Evolutionary conservation across 768 basidiomycete species (phyloP).

Genomic region (Dendrothele bispora): DNA sequence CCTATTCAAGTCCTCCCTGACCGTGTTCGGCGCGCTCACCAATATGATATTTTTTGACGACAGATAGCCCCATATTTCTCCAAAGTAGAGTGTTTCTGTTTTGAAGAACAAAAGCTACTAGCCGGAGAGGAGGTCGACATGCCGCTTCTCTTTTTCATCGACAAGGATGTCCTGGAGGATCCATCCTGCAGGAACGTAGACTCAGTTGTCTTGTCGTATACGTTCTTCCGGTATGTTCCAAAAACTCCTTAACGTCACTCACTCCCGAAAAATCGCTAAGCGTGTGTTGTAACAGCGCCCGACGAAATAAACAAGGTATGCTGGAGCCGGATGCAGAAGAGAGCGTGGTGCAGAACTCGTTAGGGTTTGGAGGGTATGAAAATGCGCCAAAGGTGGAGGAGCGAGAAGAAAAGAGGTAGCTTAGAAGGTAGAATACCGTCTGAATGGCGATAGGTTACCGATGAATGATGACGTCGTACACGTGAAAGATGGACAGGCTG

Average conservation of each 20-base stretch:
- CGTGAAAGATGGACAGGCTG: background rate
- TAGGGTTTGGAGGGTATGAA: constrained; percentile 73
- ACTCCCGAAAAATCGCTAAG: background rate
- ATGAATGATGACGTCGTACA: background rate
- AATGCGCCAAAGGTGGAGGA: constrained; percentile 41
- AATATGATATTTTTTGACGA: background rate
- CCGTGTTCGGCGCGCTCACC: background rate
- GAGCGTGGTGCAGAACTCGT: constrained; percentile 73
- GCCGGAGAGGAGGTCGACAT: constrained; percentile 98
- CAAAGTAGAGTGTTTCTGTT: constrained; percentile 99
- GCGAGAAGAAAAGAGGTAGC: constrained; percentile 9
- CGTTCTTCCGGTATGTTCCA: constrained; percentile 84
- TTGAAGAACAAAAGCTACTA: constrained; percentile 94
- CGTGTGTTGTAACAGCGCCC: constrained; percentile 55
- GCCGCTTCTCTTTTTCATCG: constrained; percentile 98
- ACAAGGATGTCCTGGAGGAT: constrained; percentile 94
- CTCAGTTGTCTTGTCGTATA: constrained; percentile 93
- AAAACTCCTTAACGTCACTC: background rate
- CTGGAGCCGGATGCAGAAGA: constrained; percentile 89
- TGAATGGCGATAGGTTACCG: background rate
- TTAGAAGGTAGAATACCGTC: background rate
- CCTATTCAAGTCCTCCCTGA: background rate
- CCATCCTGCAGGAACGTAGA: constrained; percentile 84
- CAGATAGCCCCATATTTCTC: constrained; percentile 98
- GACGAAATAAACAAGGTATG: constrained; percentile 82